These are phyloP conservation scores for Cladosporium austrohemisphaericum DNA, from an alignment of 2,329 filamentous ascomycete genomes.

Conservation along the genomic window DNA sequence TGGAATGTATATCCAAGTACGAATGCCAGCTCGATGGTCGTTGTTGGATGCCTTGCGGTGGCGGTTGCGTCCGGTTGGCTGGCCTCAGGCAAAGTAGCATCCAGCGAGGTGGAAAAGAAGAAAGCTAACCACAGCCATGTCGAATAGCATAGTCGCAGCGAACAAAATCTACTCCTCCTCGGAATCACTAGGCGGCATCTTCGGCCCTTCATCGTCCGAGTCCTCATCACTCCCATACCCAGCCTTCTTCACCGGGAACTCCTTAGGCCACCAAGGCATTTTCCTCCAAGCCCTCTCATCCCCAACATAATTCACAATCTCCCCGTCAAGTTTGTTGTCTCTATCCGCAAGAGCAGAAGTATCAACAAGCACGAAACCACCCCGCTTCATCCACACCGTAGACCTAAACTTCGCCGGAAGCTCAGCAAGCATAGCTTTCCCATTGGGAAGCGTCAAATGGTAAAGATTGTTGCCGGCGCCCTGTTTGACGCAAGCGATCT, in stretches of 20 bases:
- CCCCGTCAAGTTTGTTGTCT: constrained; percentile 75
- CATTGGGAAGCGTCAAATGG: constrained; percentile 67
- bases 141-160: neutral
- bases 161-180: constrained; percentile 21
- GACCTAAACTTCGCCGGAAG: constrained; percentile 82
- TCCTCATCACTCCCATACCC: constrained; percentile 54
- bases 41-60: constrained; percentile 66
- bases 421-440: constrained; percentile 68
- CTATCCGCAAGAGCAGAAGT: constrained; percentile 60
- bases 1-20: constrained; percentile 95
- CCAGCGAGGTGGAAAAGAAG: neutral
- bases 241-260: constrained; percentile 46
- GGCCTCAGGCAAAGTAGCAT: neutral
- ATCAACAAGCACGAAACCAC: constrained; percentile 82
- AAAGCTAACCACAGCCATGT: neutral
- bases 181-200: constrained; percentile 33
- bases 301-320: constrained; percentile 88
- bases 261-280: constrained; percentile 68
- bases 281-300: constrained; percentile 93
- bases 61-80: constrained; percentile 62
- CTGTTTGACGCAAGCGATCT: constrained; percentile 73
- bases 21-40: constrained; percentile 58
- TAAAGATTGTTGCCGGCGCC: constrained; percentile 89
- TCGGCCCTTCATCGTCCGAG: constrained; percentile 59
- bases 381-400: constrained; percentile 88